Evolutionary conservation across 2,329 filamentous ascomycete species (phyloP), one percentile per base, ranked within the genome.

Genomic region (Fusarium odoratissimum): DNA sequence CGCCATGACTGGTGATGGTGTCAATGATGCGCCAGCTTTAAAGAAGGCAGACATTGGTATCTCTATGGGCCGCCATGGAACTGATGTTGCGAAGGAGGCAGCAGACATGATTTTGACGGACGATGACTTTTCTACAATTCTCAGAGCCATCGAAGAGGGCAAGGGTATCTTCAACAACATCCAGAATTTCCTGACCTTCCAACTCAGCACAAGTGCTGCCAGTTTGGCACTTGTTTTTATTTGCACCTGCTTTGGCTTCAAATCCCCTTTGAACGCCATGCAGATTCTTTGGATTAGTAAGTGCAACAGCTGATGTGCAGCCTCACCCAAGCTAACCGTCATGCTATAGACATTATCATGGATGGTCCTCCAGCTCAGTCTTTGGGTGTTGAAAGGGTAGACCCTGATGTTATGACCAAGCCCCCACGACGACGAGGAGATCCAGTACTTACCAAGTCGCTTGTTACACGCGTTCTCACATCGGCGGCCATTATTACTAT

Each of bases 81-180:
- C 96, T 4, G 96, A 99, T 79, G 96, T 99, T 44, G 96, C 96
- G 71, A 99, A 99, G 84, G 96, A 96, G 81, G 94, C 94, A 14
- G 91, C 94, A n/a, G 94, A 96, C 79, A 97, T 97, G 94, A 95
- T 97, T 72, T 84, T 97, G 58, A 96, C 93, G 0, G 93, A 96
- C 75, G 94, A 97, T 80, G 93, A 96, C 82, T 96, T 97, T 80
- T 93, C 92, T 1, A 96, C 94, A 9, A 99, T 99, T 71, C 87
- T 99, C 16, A 93, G 91, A 67, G 96, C 96, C 35, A 99, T 99
- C 70, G 96, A 99, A 82, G 96, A 99, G 84, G 97, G 96, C 83
- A 99, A 99, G 83, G 96, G 95, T 61, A 99, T 99, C 76, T 99
- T 99, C 84, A 97, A 96, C 88, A 99, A 99, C 82, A 98, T 99